Evolutionary conservation across 1,139 yeast genomes (phyloP), one percentile per base, ranked within the genome.

Genomic region (Suhomyces taliae): DNA sequence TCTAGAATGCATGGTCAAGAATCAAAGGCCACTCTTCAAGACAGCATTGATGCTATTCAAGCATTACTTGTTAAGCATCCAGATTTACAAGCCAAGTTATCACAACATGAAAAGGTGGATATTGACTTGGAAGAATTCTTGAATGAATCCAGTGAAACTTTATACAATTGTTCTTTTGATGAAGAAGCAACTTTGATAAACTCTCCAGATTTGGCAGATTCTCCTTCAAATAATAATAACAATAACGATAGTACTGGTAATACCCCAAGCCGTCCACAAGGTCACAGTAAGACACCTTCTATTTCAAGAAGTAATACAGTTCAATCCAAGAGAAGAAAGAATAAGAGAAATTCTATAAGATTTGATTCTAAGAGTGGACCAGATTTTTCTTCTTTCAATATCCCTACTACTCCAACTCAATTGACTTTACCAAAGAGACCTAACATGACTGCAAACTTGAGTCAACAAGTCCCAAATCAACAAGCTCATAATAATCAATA

Each of bases 1-100:
- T 70, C 83, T 3, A 75, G 70, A 51, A 56, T 66, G 31, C 83
- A 80, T 55, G 83, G 83, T 45, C 71, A 72, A 62, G 77, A 78
- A 52, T 62, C 73, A 43, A 67, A 73, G 57, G 48, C 59, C 8
- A 57, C 70, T 8, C 61, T 76, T 34, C 65, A 60, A 46, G 71
- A 72, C 46, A 67, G 66, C 51, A 59, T 68, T 19, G 63, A 64
- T 27, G 62, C 65, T 27, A 60, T 74, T 39, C 59, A 61, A 33
- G 53, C 56, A 14, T 59, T 74, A 37, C 45, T 67, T 26, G 69
- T 56, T 10, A 72, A 70, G 49, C 56, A 66, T 51, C 79, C 79
- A 5, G 78, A 74, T 47, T 59, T 74, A 40, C 62, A 57, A 43
- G 65, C 65, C 8, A 66, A 62, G 47, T 54, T 73, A 12, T 47